A percentile compares a stretch with the other conserved stretches of the same genome.
phyloP scores from a whole-genome alignment of 2,329 filamentous ascomycete genomes.

The Ceratocystiopsis brevicomis region DNA sequence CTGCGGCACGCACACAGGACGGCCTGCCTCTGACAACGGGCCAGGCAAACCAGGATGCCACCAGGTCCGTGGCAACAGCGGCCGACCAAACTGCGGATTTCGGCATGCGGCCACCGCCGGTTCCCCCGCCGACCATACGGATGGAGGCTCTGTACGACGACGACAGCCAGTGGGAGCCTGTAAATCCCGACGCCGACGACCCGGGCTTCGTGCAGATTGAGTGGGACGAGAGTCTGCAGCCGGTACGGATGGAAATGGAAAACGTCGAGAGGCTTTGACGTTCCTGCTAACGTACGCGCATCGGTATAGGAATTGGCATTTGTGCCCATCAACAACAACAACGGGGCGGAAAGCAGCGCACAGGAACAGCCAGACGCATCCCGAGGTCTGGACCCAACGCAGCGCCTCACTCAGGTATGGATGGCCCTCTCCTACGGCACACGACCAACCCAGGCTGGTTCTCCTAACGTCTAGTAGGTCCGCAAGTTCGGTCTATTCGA shows the following conservation, averaged over 20 bases:
- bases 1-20: background rate
- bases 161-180: slow-evolving; percentile 53
- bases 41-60: background rate
- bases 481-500: slow-evolving; percentile 17
- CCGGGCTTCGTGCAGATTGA: slow-evolving; percentile 49
- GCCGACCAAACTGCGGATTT: slow-evolving; percentile 16
- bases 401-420: slow-evolving; percentile 48
- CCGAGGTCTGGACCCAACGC: slow-evolving; percentile 46
- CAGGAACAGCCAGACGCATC: slow-evolving; percentile 6
- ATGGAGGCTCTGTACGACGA: slow-evolving; percentile 53
- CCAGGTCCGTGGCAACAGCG: slow-evolving; percentile 12
- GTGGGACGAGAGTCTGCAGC: slow-evolving; percentile 53
- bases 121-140: slow-evolving; percentile 34
- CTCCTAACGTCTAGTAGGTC: slow-evolving; percentile 8
- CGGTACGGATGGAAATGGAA: slow-evolving; percentile 20
- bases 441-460: background rate
- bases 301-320: slow-evolving; percentile 9
- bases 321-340: slow-evolving; percentile 23
- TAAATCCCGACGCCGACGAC: slow-evolving; percentile 39
- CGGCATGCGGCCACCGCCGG: slow-evolving; percentile 14
- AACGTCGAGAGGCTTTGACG: too few species aligned
- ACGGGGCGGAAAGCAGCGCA: slow-evolving; percentile 3
- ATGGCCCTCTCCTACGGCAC: slow-evolving; percentile 1
- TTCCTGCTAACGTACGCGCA: too few species aligned
- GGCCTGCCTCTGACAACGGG: background rate